Percentiles rank a stretch among this genome's conserved stretches.
These are phyloP conservation scores for Lachnum nothofagi DNA, from an alignment of 2,329 filamentous ascomycete genomes.

Conservation along the genomic window DNA sequence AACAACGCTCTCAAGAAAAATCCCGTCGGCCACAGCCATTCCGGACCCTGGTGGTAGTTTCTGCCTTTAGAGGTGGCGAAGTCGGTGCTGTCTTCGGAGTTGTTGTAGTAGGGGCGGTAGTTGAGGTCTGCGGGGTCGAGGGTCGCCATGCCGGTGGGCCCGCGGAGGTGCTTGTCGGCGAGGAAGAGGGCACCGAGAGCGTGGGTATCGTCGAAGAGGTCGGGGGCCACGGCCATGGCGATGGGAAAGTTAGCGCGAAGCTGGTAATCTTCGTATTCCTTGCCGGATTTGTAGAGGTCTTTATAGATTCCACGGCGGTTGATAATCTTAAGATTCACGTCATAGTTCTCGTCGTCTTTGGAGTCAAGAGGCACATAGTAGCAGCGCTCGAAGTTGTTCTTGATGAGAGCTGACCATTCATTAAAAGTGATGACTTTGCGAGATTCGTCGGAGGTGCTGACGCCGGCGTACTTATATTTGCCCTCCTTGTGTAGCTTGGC, in stretches of 20 bases:
- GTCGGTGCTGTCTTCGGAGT: slow-evolving; percentile 86
- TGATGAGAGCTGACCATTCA: slow-evolving; percentile 76
- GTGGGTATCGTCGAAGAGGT: slow-evolving; percentile 73
- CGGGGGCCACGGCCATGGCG: slow-evolving; percentile 88
- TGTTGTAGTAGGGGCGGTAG: slow-evolving; percentile 91
- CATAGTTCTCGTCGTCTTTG: slow-evolving; percentile 69
- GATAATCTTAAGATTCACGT: slow-evolving; percentile 72
- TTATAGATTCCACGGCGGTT: slow-evolving; percentile 97
- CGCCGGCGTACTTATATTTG: slow-evolving; percentile 67
- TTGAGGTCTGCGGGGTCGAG: slow-evolving; percentile 88
- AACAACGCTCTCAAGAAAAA: slow-evolving; percentile 90
- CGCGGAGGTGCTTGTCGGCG: slow-evolving; percentile 73
- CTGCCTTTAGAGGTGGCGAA: slow-evolving; percentile 90
- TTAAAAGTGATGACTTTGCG: slow-evolving; percentile 58
- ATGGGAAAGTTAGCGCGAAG: slow-evolving; percentile 91
- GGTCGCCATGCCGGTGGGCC: slow-evolving; percentile 91
- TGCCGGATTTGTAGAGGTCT: slow-evolving; percentile 87
- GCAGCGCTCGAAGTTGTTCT: slow-evolving; percentile 82
- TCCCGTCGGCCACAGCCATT: slow-evolving; percentile 96
- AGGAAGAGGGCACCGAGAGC: slow-evolving; percentile 75
- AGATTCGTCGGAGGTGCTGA: slow-evolving; percentile 55
- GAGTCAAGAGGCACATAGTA: slow-evolving; percentile 76
- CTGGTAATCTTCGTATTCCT: slow-evolving; percentile 97
- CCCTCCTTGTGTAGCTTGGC: slow-evolving; percentile 60
- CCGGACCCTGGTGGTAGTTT: slow-evolving; percentile 97